Conservation (phyloP, 495 filamentous ascomycete genomes). For the Beverwykella pulmonaria region DNA sequence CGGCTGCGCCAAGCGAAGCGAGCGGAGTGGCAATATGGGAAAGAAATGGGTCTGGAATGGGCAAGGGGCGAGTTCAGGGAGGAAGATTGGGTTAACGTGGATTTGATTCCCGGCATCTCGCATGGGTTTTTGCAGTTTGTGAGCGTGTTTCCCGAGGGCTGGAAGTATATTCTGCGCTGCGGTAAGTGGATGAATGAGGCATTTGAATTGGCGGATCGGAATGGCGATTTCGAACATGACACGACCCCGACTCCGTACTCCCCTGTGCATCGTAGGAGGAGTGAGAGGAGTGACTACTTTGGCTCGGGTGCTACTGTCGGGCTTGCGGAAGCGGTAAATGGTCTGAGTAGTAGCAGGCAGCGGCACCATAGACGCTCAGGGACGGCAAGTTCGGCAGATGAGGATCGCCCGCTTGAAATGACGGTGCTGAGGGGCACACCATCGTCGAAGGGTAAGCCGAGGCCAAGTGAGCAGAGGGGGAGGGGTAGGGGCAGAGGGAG, state of each 20-base stretch:
- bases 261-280: conserved; percentile 3
- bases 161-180: conserved; percentile 75
- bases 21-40: conserved; percentile 62
- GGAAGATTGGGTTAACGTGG: conserved; percentile 76
- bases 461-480: not conserved
- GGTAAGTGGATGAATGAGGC: conserved; percentile 75
- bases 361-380: conserved; percentile 47
- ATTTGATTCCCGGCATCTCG: conserved; percentile 79
- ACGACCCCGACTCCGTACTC: conserved; percentile 1
- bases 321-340: conserved; percentile 25
- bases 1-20: conserved; percentile 80
- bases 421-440: conserved; percentile 48
- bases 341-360: conserved; percentile 29
- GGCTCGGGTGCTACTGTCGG: conserved; percentile 18
- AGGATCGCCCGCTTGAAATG: conserved; percentile 82
- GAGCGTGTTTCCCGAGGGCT: conserved; percentile 79
- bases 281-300: conserved; percentile 37
- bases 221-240: not conserved
- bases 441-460: conserved; percentile 6
- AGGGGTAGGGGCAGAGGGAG: conserved; percentile 34
- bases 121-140: conserved; percentile 96
- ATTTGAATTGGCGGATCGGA: conserved; percentile 58
- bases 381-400: conserved; percentile 73
- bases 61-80: conserved; percentile 62
- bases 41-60: conserved; percentile 60